phyloP scores from a whole-genome alignment of 2,329 filamentous ascomycete genomes.

The Metarhizium guizhouense region DNA sequence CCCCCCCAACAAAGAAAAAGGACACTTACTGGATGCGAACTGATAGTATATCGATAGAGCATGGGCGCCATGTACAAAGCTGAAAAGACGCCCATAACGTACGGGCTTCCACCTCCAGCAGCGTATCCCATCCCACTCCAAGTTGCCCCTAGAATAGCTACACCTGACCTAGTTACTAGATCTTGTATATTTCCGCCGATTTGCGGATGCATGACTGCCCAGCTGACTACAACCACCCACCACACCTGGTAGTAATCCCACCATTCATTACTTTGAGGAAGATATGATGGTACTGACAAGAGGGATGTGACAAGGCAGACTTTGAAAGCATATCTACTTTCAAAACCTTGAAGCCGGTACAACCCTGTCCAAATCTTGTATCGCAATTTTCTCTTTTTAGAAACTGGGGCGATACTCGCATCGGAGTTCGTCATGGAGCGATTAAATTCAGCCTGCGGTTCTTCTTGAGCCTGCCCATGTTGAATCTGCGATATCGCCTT shows the following conservation, averaged over 20 bases:
- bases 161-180: slow-evolving; percentile 39
- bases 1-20: too few relatives aligned
- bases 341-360: slow-evolving; percentile 47
- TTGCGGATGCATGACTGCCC: slow-evolving; percentile 41
- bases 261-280: slow-evolving; percentile 35
- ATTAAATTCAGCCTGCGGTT: neutral
- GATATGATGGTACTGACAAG: slow-evolving; percentile 45
- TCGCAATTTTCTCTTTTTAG: slow-evolving; percentile 29
- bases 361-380: slow-evolving; percentile 40
- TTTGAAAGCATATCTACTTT: slow-evolving; percentile 49
- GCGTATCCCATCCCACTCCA: slow-evolving; percentile 46
- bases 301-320: slow-evolving; percentile 41
- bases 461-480: neutral
- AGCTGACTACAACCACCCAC: slow-evolving; percentile 50
- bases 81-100: slow-evolving; percentile 45
- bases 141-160: slow-evolving; percentile 40
- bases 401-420: slow-evolving; percentile 7
- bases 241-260: slow-evolving; percentile 47
- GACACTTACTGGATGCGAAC: slow-evolving; percentile 37
- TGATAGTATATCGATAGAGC: slow-evolving; percentile 47
- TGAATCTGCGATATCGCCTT: neutral
- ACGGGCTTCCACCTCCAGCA: slow-evolving; percentile 42
- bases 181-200: slow-evolving; percentile 51
- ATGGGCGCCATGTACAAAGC: slow-evolving; percentile 50
- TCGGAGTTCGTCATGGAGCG: neutral